A percentile compares a stretch with the other conserved stretches of the same genome.
Conservation (phyloP, 2,329 filamentous ascomycete species). For the Fusarium staphyleae region DNA sequence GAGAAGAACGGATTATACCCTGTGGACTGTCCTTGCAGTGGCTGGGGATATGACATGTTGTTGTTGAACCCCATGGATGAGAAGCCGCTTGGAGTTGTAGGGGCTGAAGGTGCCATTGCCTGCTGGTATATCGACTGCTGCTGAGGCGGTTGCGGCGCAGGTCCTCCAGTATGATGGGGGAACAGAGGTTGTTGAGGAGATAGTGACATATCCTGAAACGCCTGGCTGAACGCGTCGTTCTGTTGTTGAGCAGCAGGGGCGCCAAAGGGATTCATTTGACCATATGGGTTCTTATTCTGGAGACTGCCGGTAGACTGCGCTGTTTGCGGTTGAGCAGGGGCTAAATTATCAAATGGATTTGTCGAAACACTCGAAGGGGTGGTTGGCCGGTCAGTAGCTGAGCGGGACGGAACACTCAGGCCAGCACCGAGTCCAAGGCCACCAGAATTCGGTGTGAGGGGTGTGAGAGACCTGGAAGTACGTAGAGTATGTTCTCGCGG, state of each 20-base stretch:
- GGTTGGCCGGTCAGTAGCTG: constrained; percentile 45
- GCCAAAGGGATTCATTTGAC: constrained; percentile 73
- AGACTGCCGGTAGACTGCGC: constrained; percentile 70
- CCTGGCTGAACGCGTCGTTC: constrained; percentile 62
- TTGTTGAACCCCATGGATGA: constrained; percentile 50
- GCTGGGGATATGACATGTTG: constrained; percentile 53
- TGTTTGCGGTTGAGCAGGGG: constrained; percentile 63
- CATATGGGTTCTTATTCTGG: constrained; percentile 63
- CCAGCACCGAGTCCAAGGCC: constrained; percentile 43
- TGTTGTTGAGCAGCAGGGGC: constrained; percentile 49
- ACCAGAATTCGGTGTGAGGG: constrained; percentile 52
- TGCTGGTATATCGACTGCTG: constrained; percentile 55
- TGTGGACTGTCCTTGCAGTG: constrained; percentile 49
- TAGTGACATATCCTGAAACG: constrained; percentile 79
- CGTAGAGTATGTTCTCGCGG: constrained; percentile 58
- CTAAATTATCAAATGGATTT: constrained; percentile 73
- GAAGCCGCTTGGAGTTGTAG: constrained; percentile 52
- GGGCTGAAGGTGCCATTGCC: constrained; percentile 52
- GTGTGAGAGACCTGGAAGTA: constrained; percentile 61
- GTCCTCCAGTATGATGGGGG: constrained; percentile 76
- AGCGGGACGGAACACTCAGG: constrained; percentile 44
- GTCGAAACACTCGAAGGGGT: constrained; percentile 59
- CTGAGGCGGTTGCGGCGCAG: constrained; percentile 51
- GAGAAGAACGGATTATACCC: constrained; percentile 62
- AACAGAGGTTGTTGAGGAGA: constrained; percentile 69